phyloP scores from a whole-genome alignment of 805 yeast species.

The Barnettozyma salicaria region DNA sequence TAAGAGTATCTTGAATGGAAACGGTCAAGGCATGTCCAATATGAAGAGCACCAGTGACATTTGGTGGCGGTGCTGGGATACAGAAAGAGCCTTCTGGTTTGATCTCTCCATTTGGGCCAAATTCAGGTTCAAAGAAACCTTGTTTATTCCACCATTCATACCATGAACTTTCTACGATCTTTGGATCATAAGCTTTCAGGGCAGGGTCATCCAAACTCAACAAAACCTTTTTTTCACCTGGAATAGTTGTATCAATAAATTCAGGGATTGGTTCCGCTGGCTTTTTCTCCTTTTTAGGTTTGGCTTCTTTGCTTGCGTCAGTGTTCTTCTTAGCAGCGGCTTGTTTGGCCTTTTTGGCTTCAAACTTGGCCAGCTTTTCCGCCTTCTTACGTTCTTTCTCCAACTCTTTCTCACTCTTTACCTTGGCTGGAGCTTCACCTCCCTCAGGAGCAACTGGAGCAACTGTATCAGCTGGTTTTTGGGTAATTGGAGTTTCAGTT shows the following conservation, averaged over 20 bases:
- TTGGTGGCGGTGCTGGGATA: slow-evolving; percentile 99
- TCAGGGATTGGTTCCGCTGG: slow-evolving; percentile 75
- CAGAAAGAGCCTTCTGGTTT: slow-evolving; percentile 81
- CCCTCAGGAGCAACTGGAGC: slow-evolving; percentile 14
- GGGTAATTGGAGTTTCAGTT: slow-evolving; percentile 13
- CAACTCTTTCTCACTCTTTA: slow-evolving; percentile 71
- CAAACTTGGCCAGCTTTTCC: slow-evolving; percentile 79
- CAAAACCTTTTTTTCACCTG: slow-evolving; percentile 88
- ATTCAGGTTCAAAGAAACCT: slow-evolving; percentile 85
- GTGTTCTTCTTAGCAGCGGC: slow-evolving; percentile 41
- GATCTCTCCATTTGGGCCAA: slow-evolving; percentile 62
- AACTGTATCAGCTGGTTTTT: slow-evolving; percentile 11
- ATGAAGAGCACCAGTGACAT: slow-evolving; percentile 97
- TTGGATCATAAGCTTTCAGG: slow-evolving; percentile 89
- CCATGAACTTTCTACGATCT: slow-evolving; percentile 94
- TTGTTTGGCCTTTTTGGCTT: slow-evolving; percentile 76
- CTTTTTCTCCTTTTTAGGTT: slow-evolving; percentile 66
- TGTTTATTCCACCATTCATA: slow-evolving; percentile 93
- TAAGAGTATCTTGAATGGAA: slow-evolving; percentile 87
- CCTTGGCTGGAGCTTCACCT: slow-evolving; percentile 34
- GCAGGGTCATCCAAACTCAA: slow-evolving; percentile 89
- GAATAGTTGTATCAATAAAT: slow-evolving; percentile 73
- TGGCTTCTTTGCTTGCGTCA: slow-evolving; percentile 34
- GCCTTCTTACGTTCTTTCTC: slow-evolving; percentile 87
- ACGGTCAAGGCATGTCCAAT: slow-evolving; percentile 98